Percentiles rank a stretch among this genome's conserved stretches.
Evolutionary conservation across 202 grass and related monocot species (phyloP).

Genomic region (Panicum virgatum): DNA sequence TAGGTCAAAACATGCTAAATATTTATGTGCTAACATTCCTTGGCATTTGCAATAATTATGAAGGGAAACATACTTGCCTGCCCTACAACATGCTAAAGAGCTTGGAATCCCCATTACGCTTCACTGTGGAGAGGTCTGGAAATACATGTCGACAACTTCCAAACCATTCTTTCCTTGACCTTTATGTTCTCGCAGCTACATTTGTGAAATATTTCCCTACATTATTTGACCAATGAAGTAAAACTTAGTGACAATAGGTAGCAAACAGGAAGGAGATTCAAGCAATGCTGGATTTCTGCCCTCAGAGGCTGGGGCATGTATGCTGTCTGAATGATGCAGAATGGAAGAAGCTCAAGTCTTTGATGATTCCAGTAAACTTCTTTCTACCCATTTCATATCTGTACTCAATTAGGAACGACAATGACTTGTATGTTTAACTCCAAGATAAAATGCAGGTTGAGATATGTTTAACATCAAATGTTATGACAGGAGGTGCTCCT

Average conservation of each 20-base stretch:
- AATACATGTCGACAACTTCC: not conserved
- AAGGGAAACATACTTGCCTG: slow-evolving; percentile 89
- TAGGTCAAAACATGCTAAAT: slow-evolving; percentile 24
- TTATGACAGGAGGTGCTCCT: slow-evolving; percentile 71
- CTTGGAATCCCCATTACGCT: slow-evolving; percentile 74
- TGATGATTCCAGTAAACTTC: slow-evolving; percentile 61
- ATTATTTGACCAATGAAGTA: slow-evolving; percentile 35
- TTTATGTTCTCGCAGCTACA: not conserved
- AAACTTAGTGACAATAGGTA: slow-evolving; percentile 71
- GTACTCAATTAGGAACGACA: not conserved
- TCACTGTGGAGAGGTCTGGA: slow-evolving; percentile 86
- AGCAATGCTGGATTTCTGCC: slow-evolving; percentile 72
- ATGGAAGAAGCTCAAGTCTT: slow-evolving; percentile 73
- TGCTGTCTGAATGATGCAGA: slow-evolving; percentile 74
- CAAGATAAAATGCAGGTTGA: slow-evolving; percentile 61
- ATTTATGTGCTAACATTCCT: slow-evolving; percentile 9
- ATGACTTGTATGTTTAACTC: slow-evolving; percentile 14
- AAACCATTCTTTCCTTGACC: slow-evolving; percentile 1
- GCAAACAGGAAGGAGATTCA: slow-evolving; percentile 75
- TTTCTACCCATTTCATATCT: not conserved
- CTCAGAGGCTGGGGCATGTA: slow-evolving; percentile 88
- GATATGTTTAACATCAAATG: slow-evolving; percentile 96
- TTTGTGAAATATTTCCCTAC: slow-evolving; percentile 12
- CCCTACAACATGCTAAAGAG: slow-evolving; percentile 77
- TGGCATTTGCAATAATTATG: slow-evolving; percentile 24